Base-by-base conservation (phyloP, 176 grass and related monocot species). In the Cymbopogon citratus region DNA sequence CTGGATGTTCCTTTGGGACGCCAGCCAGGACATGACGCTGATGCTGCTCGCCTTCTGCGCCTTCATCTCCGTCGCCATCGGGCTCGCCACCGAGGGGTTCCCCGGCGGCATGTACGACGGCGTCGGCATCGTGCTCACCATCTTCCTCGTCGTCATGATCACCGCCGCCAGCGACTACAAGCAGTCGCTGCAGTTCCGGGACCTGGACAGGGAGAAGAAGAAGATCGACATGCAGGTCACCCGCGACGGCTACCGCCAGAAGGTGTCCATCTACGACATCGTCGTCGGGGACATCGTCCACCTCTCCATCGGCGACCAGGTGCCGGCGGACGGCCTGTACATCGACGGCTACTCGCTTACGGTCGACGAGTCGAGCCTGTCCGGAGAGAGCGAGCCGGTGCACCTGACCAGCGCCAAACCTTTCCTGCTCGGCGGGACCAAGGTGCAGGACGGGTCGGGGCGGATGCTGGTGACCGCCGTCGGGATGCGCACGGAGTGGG, bases 191-290 rank as follows among this genome's bases (percentile, higher is more conserved):
- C 96, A 98, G 74, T 93, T 98, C 60, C 75, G 92, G 63, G 96
- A 98, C 83, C 87, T 98, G 13, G 96, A 98, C 79, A 85, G 82
- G 86, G 96, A 98, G 90, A 98, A 98, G 96, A 95, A 95, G 87
- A 98, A 90, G 89, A 98, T 98, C 19, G 88, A 83, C 14, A 85
- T 95, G 35, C 92, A 98, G 45, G 96, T 95, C 13, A 98, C 88
- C 6, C 87, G 96, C 31, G 96, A 98, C 71, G 87, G 92, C 23
- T 98, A 89, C 86, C 69, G 88, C 13, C 92, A 98, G 86, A 98
- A 98, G 66, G 87, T 95, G 13, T 95, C 90, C 43, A 95, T 98
- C 84, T 98, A 98, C 67, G 96, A 95, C 54, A 48, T 95, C 14
- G 91, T 98, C 49, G 90, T 98, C 35, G 96, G 96, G 28, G 96